Evolutionary conservation across 139 green algal species (phyloP), one percentile per base, ranked within the genome.

Genomic region (Picochlorum sp.): DNA sequence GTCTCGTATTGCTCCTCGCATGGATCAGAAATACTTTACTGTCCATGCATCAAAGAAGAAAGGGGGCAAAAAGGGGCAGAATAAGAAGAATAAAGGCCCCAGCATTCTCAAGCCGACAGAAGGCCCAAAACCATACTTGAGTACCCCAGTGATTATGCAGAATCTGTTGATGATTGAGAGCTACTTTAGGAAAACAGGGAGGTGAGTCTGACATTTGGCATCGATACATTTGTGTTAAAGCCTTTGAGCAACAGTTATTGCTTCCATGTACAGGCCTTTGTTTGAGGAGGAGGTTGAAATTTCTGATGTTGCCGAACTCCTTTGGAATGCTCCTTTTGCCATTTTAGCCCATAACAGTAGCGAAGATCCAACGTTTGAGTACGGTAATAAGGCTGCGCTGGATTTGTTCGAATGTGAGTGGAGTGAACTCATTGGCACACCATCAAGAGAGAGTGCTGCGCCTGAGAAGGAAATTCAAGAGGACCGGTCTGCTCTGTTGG

Each of bases 91-190:
- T 31, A 59, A 66, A 57, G 37, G 34, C n/a, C n/a, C 60, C 24
- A 20, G 34, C 60, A 56, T 9, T 41, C 8, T 41, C 34, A 41
- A 41, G 14, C 60, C 60, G 14, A 21, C 47, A 18, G 37, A 23
- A 20, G 14, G 34, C 9, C 34, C 34, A 18, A 59, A 56, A 23
- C 60, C 60, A 45, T 66, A 66, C 60, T 16, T 66, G 15, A 45
- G 15, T 31, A 45, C 60, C 10, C 37, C 60, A 24, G 72, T 79
- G 7, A 63, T 79, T 62, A 72, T 76, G 62, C 61, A 76, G 6
- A 79, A 79, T 23, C 37, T 79, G n/a, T 37, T 79, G 54, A 57
- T 79, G 34, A 45, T 76, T 20, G 67, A 79, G 47, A 72, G 54
- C 57, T 70, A 66, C 52, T 44, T 56, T 21, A 45, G 67, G 13